Base-by-base conservation (phyloP, 2,329 filamentous ascomycete species). In the Aspergillus calidoustus region DNA sequence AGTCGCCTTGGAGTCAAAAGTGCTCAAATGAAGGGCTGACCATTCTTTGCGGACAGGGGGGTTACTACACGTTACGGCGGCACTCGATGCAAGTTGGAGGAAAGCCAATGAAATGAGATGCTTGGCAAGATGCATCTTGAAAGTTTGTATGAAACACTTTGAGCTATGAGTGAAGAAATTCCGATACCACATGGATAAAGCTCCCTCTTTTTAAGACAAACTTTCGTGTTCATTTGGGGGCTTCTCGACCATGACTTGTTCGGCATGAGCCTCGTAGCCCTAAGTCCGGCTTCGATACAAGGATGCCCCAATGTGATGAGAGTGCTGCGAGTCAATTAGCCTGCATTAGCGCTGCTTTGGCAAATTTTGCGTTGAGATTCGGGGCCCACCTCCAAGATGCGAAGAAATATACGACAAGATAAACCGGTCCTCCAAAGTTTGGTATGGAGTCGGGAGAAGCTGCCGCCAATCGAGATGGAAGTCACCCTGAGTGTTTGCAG, bases 31-130 rank as follows among this genome's bases (percentile, higher is more conserved):
- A 31, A 34, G 13, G 30, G 41, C 56, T 48, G 62, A 67, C 65
- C 65, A 67, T 64, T 67, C 65, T 53, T 64, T 67, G n/a, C 63
- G 63, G 47, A 60, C 43, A 13, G 59, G 56, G 41, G 63, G 65
- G 34, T 65, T 55, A 7, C 30, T 62, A 54, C 63, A 67, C 15
- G 22, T 55, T 46, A 31, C 44, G 15, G 61, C 54, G 17, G 50
- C 31, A 30, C 51, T 59, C 41, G 49, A 53, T 3, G 54, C 59
- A 53, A 64, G 38, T 15, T 48, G 54, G 6, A 64, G 31, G 11
- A 63, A 48, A 15, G 59, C 60, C 23, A 63, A 56, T 7, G 57
- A 57, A 11, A 55, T 31, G 30, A 63, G 47, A 41, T 53, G 8
- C 49, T 58, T 54, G 60, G 48, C 57, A 53, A 56, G 22, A 51